Conservation (phyloP, 179 eudicot genomes). For the Beta lomatogona region DNA sequence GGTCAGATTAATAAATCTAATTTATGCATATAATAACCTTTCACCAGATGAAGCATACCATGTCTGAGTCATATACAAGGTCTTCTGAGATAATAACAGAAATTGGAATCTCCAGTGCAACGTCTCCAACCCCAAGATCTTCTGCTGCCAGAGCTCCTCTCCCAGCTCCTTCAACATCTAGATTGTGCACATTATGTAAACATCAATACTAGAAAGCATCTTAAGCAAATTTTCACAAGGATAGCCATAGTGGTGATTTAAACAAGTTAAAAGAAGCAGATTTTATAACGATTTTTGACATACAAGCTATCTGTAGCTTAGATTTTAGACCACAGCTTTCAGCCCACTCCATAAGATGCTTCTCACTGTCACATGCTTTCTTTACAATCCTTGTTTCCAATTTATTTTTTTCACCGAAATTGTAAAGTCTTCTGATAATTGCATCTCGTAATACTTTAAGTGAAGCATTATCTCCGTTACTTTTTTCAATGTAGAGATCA, state of each 20-base stretch:
- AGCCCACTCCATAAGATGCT: constrained; percentile 65
- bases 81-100: constrained; percentile 82
- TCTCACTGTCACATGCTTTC: constrained; percentile 54
- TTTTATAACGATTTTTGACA: constrained; percentile 22
- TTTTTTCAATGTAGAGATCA: constrained; percentile 38
- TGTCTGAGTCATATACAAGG: constrained; percentile 67
- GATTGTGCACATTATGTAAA: constrained; percentile 14
- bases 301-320: constrained; percentile 79
- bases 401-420: constrained; percentile 46
- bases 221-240: background rate
- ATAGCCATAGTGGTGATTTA: background rate
- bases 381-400: constrained; percentile 41
- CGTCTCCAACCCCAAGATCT: constrained; percentile 75
- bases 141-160: constrained; percentile 83
- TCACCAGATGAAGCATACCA: constrained; percentile 46
- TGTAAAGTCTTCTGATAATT: constrained; percentile 39
- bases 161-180: constrained; percentile 93
- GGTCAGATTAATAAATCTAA: background rate
- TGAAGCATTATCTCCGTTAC: constrained; percentile 21
- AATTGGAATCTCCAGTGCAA: constrained; percentile 82
- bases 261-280: background rate
- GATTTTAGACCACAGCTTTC: constrained; percentile 57
- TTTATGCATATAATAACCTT: background rate
- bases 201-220: background rate
- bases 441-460: constrained; percentile 43